Base-by-base conservation (phyloP, 2,329 filamentous ascomycete genomes). In the Aspergillus fischeri region DNA sequence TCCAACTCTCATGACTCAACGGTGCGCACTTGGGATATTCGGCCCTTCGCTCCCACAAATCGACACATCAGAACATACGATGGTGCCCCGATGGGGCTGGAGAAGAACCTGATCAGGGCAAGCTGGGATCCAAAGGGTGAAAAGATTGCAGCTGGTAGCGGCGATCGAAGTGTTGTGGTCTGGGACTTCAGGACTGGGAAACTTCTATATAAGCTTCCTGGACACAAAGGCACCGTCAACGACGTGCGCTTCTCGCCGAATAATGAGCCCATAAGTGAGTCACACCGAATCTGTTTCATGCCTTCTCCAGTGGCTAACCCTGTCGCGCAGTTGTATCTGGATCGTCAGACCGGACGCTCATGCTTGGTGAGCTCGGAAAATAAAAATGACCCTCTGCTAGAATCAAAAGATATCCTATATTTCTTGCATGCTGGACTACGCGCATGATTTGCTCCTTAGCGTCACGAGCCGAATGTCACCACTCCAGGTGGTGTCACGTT, bases 1-100 rank as follows among this genome's bases (percentile, higher is more conserved):
- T 97, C 93, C 2, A 94, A 96, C 68, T 88, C 91, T 7, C 94
- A 97, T 81, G 94, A 99, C 74, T 92, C 90, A 21, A 96, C 93
- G 0, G 94, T 92, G 41, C 85, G 90, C 67, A 97, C 92, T 20
- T 99, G 94, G 94, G 93, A 99, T 71, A 90, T 99, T 53, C 84
- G 93, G 64, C 93, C 94, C 0, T 99, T 97, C 76, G 93, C 94
- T 6, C 91, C 94, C 0, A 86, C 88, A 0, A 90, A 97, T 71
- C 83, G 94, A 63, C 87, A 91, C 59, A 85, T 97, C 58, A 85
- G 86, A 68, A 96, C 91, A 0, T 96, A 94, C 72, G 93, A 97
- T 66, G 94, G 94, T n/a, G 93, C 93, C 0, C 88, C 89, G 10
- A 82, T 86, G 38, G 92, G 92, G 0, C 75, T 96, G 53, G 94